These are phyloP conservation scores for Scedosporium boydii DNA, from an alignment of 2,329 filamentous ascomycete species.

Conservation along the genomic window DNA sequence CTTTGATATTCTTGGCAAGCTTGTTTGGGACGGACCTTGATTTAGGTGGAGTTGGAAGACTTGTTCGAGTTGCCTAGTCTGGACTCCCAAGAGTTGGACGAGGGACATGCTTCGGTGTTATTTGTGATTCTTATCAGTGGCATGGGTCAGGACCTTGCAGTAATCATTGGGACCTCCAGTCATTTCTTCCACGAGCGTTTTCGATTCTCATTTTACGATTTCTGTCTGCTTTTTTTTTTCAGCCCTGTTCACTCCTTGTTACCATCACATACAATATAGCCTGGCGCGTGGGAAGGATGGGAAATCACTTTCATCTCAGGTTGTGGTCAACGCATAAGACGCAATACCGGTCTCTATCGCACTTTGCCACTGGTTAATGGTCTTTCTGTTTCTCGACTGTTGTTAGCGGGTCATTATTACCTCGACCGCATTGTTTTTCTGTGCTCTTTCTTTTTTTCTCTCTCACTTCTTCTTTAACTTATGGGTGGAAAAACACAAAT, in stretches of 20 bases:
- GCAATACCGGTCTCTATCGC: neutral
- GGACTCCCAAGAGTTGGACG: conserved; percentile 2
- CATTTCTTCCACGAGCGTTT: conserved; percentile 1
- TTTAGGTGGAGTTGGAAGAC: conserved; percentile 5
- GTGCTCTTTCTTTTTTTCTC: neutral
- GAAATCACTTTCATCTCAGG: neutral
- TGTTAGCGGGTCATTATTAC: neutral
- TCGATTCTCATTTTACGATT: conserved; percentile 3
- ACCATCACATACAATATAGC: conserved; percentile 2
- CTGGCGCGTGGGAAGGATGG: conserved; percentile 1
- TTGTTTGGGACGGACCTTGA: neutral
- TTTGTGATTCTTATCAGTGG: neutral
- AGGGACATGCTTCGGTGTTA: conserved; percentile 6
- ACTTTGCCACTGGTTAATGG: neutral
- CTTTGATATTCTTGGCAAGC: conserved; percentile 2
- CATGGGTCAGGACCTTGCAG: neutral
- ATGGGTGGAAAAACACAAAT: neutral
- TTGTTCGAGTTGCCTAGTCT: conserved; percentile 4
- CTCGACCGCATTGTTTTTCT: neutral
- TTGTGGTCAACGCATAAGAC: neutral
- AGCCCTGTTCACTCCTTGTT: neutral
- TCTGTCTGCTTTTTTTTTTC: conserved; percentile 2
- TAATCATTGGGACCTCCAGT: neutral
- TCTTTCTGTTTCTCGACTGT: conserved; percentile 1
- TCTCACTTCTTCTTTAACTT: neutral